Evolutionary conservation across 2,329 filamentous ascomycete genomes (phyloP), one percentile per base, ranked within the genome.

Genomic region (Penicillium sp.): DNA sequence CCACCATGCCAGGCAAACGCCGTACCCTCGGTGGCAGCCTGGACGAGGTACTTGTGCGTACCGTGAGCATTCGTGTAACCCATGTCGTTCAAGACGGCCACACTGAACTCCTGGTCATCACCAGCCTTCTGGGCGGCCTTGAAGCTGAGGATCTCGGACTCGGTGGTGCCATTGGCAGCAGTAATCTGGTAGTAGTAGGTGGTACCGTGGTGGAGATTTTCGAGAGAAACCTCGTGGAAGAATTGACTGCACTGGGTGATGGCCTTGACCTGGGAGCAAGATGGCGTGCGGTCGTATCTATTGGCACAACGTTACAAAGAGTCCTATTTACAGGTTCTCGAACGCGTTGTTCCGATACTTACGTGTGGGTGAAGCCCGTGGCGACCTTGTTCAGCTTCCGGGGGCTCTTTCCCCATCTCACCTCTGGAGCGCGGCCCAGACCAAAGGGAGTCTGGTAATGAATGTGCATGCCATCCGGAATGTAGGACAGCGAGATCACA

Each of bases 361-460:
- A 82, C 75, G 79, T 81, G 58, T 76, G 76, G 22, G 75, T 76
- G 33, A 65, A 62, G 14, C 82, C 82, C 25, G 67, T 74, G 1
- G 77, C 76, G 16, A 66, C 72, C 25, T 76, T 67, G 59, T 68
- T 64, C 65, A 84, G 65, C 6, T 72, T 60, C 11, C 66, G 45
- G 1, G 74, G 68, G 57, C 64, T 61, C 35, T 66, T 73, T 11
- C 82, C 82, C 79, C 80, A 84, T 19, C 73, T 70, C 4, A 84
- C 73, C 0, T 74, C 70, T 0, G 82, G 82, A 4, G 71, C 64
- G n/a, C 66, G 69, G 14, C 78, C 80, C n/a, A 84, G 70, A 6
- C 82, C 82, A 64, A 84, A 84, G 0, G 82, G 81, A 0, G 82
- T 84, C 71, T 84, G 82, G 68, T 78, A 84, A 70, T 84, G 82